These are phyloP conservation scores for Rhodamnia rubescens DNA, from an alignment of 345 rosid species.

Conservation along the genomic window DNA sequence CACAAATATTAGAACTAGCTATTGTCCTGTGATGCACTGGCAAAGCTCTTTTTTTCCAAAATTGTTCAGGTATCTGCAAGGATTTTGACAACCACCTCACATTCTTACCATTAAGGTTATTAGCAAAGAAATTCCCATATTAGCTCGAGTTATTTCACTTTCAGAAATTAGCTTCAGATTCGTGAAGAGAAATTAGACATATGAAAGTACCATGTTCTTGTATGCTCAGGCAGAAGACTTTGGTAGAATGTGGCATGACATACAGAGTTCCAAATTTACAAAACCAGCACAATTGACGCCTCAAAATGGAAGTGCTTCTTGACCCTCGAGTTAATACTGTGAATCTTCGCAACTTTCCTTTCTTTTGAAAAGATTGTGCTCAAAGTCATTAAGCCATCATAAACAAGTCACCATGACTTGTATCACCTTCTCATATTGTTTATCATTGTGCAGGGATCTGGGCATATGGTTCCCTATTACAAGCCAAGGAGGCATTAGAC, in stretches of 20 bases:
- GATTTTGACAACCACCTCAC: background rate
- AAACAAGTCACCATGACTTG: background rate
- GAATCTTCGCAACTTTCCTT: background rate
- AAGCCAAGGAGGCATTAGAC: background rate
- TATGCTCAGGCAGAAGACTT: background rate
- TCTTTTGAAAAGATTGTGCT: background rate
- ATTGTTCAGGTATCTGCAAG: background rate
- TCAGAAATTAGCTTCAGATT: background rate
- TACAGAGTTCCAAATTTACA: background rate
- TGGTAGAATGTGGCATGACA: background rate
- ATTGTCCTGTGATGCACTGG: background rate
- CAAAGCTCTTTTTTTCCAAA: background rate
- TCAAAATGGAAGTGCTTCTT: background rate
- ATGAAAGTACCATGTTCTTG: background rate
- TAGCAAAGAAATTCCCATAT: background rate
- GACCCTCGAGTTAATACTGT: background rate
- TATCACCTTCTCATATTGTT: slow-evolving; percentile 35
- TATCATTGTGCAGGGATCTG: background rate
- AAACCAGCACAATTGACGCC: background rate
- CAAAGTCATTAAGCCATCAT: background rate
- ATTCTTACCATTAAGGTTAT: background rate
- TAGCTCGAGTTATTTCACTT: background rate
- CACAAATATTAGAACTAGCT: background rate
- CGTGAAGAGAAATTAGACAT: background rate
- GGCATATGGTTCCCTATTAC: background rate